A percentile compares a stretch with the other conserved stretches of the same genome.
These are phyloP conservation scores for Cryptococcus neoformans DNA, from an alignment of 1,284 basidiomycete genomes.

Conservation along the genomic window DNA sequence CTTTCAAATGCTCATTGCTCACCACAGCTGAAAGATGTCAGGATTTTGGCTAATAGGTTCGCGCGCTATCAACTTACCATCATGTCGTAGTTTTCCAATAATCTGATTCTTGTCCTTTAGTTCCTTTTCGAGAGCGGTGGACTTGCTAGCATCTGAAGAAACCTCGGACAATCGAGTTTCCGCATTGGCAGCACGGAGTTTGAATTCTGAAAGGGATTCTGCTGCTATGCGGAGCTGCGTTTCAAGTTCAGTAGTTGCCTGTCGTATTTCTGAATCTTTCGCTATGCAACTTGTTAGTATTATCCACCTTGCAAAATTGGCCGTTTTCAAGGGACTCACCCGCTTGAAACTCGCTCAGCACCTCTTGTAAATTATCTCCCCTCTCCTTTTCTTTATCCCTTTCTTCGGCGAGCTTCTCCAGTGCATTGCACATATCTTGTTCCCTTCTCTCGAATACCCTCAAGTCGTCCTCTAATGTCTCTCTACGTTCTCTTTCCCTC, in stretches of 20 bases:
- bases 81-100: constrained; percentile 89
- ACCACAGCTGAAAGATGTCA: constrained; percentile 66
- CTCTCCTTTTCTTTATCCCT: constrained; percentile 70
- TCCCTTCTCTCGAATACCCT: constrained; percentile 64
- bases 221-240: constrained; percentile 67
- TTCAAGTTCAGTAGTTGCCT: constrained; percentile 78
- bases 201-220: constrained; percentile 75
- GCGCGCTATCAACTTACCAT: constrained; percentile 58
- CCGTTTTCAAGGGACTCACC: constrained; percentile 56
- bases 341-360: constrained; percentile 90
- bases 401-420: constrained; percentile 57
- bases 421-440: constrained; percentile 60
- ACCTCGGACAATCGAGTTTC: constrained; percentile 72
- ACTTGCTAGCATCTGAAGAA: constrained; percentile 62
- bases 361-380: constrained; percentile 79
- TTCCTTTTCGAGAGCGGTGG: constrained; percentile 75
- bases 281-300: constrained; percentile 32
- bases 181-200: constrained; percentile 76
- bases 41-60: too few relatives aligned
- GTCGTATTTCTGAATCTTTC: constrained; percentile 57
- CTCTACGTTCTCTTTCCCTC: constrained; percentile 68
- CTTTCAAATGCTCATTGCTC: constrained; percentile 95
- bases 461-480: constrained; percentile 60
- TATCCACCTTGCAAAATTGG: not conserved
- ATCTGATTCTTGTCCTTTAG: constrained; percentile 91